Base-by-base conservation (phyloP, 768 basidiomycete genomes). In the Coprinopsis cinerea region DNA sequence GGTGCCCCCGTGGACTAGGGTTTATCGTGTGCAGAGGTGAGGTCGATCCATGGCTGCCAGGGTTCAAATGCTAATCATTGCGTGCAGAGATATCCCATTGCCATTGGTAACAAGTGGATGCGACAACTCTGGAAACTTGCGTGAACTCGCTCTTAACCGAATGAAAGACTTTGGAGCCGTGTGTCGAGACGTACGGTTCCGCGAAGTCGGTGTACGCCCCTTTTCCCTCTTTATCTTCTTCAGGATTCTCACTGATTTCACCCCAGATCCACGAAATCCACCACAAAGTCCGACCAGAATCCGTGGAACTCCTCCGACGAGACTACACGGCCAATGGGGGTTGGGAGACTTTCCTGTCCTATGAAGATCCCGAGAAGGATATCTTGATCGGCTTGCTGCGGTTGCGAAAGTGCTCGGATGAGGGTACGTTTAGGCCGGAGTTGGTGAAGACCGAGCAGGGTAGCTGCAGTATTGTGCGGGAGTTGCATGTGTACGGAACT, bases 131-230 rank as follows among this genome's bases (percentile, higher is more conserved):
- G 96, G 96, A 1, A 99, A 99, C 65, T 71, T 99, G 53, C 83
- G 96, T 47, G 96, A 99, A 67, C 75, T 99, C 34, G 95, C 96
- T 35, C 73, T 98, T 26, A 94, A 92, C 56, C 82, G 96, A 28
- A 95, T 99, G 94, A 97, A 95, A 69, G 96, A 99, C 64, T 96
- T 99, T 67, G 96, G 96, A 13, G 92, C 89, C 25, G 92, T 93
- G 55, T 99, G 96, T 65, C 81, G 96, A 50, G 96, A 99, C 65
- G 95, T 99, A 30, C 82, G 96, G 49, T 97, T 88, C 71, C 85
- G 96, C 41, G 96, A 99, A 78, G 96, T 99, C 51, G 96, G 96
- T 40, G 92, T 94, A 69, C 61, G 87, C 35, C 32, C 46, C 44
- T 49, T 44, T 44, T 41, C 18, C 35, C 34, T 26, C 48, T 47